Evolutionary conservation across 2,329 filamentous ascomycete species (phyloP), one percentile per base, ranked within the genome.

Genomic region (Lachnellula arida): DNA sequence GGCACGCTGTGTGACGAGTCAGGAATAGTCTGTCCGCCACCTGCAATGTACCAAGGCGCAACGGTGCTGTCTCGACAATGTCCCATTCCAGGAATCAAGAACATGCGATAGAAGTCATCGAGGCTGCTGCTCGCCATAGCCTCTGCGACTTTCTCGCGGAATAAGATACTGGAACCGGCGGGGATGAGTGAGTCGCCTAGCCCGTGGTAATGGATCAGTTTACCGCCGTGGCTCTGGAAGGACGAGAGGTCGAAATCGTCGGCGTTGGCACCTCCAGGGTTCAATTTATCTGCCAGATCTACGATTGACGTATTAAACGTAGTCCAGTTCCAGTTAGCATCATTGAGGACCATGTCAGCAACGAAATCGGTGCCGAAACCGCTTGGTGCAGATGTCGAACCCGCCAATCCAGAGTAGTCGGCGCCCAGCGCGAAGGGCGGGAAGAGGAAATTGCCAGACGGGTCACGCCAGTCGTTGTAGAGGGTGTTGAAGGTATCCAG

Each of bases 221-320:
- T 63, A 3, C 61, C 61, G 3, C 58, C 58, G 64, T 70, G 43
- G 72, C 68, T 46, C 68, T 74, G 68, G 70, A 78, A 81, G 0
- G 71, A 65, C 0, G 73, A 72, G 3, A 82, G 65, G 60, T 81
- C 76, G 53, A 74, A 77, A 61, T 71, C 71, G 60, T 71, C 72
- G 1, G 78, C 79, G 4, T 75, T 76, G 6, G 78, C 75, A 51
- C 78, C 73, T 42, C 76, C 78, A 0, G 79, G 78, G 58, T 81
- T 62, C 2, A 53, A 8, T 1, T 2, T n/a, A 17, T 60, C 59
- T 15, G 53, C 59, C 2, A 75, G 65, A 22, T 70, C 60, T 39
- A 75, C 66, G 35, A 73, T 46, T 15, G 22, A 15, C 12, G 14
- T 22, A 23, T 25, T n/a, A 14, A 28, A 46, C 5, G 44, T 69